Percentiles rank a stretch among this genome's conserved stretches.
Conservation (phyloP, 331 rosid genomes). For the Quercus tomentella region DNA sequence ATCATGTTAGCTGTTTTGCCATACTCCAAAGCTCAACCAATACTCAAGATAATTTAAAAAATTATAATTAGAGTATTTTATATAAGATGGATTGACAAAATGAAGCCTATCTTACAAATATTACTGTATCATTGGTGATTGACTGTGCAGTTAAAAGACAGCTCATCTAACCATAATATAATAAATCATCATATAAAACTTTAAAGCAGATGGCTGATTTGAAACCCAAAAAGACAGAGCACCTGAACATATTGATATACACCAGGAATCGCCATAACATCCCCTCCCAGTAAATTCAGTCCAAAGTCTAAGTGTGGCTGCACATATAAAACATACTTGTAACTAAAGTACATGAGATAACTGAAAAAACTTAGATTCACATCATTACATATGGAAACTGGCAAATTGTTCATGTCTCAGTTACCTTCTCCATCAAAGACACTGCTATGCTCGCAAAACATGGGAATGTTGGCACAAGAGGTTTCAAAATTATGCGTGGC, state of each 20-base stretch:
- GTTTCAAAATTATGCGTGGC: slow-evolving; percentile 19
- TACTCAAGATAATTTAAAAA: slow-evolving; percentile 2
- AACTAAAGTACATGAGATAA: background rate
- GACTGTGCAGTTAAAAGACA: background rate
- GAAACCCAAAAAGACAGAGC: background rate
- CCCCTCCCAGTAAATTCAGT: slow-evolving; percentile 17
- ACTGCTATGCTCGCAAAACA: slow-evolving; percentile 12
- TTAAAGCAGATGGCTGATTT: background rate
- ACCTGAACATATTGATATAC: slow-evolving; percentile 18
- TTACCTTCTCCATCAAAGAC: slow-evolving; percentile 24
- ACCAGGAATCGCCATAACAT: slow-evolving; percentile 26
- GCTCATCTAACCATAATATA: background rate
- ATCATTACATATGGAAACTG: background rate
- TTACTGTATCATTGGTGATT: background rate
- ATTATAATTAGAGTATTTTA: background rate
- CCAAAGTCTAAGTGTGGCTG: slow-evolving; percentile 29
- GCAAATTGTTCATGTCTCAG: background rate
- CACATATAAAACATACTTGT: background rate
- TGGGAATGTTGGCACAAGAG: slow-evolving; percentile 26
- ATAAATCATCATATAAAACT: background rate
- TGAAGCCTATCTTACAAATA: background rate
- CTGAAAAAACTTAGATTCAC: background rate
- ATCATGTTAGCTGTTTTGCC: background rate
- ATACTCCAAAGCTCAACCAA: slow-evolving; percentile 6
- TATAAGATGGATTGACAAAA: background rate